Evolutionary conservation across 2,329 filamentous ascomycete species (phyloP).

Genomic region (Bipolaris victoriae): DNA sequence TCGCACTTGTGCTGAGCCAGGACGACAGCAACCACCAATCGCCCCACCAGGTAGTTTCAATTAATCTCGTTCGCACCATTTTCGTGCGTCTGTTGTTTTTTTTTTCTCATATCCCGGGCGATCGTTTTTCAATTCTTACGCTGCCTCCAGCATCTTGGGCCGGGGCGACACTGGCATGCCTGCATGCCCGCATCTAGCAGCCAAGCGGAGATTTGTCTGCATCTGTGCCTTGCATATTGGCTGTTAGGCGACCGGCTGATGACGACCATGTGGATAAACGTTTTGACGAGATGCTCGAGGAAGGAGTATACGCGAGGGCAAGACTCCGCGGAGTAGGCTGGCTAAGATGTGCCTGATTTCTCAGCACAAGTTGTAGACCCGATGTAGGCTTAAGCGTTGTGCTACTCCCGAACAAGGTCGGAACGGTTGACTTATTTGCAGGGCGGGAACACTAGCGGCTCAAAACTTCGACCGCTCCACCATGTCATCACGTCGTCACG

Average conservation of each 20-base stretch:
- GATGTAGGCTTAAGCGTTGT: slow-evolving; percentile 11
- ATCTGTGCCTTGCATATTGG: slow-evolving; percentile 17
- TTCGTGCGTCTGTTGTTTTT: slow-evolving; percentile 4
- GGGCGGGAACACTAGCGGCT: slow-evolving; percentile 30
- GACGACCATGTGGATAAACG: background rate
- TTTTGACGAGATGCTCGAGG: no score
- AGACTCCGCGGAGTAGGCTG: slow-evolving; percentile 16
- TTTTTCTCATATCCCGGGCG: background rate
- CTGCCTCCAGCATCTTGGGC: background rate
- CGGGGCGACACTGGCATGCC: slow-evolving; percentile 2
- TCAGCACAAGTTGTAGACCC: slow-evolving; percentile 14
- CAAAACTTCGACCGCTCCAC: slow-evolving; percentile 22
- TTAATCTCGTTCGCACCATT: slow-evolving; percentile 2
- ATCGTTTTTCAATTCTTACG: background rate
- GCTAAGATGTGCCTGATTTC: slow-evolving; percentile 14
- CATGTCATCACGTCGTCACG: slow-evolving; percentile 47
- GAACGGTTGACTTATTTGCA: slow-evolving; percentile 3
- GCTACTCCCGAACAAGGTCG: slow-evolving; percentile 3
- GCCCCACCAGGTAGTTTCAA: background rate
- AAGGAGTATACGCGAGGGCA: no score
- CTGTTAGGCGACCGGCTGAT: background rate
- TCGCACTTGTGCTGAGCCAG: slow-evolving; percentile 7
- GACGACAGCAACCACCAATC: background rate
- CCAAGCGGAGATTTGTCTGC: slow-evolving; percentile 12
- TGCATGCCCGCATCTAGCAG: background rate